Base-by-base conservation (phyloP, 1,139 yeast species). In the Scheffersomyces quercinus region DNA sequence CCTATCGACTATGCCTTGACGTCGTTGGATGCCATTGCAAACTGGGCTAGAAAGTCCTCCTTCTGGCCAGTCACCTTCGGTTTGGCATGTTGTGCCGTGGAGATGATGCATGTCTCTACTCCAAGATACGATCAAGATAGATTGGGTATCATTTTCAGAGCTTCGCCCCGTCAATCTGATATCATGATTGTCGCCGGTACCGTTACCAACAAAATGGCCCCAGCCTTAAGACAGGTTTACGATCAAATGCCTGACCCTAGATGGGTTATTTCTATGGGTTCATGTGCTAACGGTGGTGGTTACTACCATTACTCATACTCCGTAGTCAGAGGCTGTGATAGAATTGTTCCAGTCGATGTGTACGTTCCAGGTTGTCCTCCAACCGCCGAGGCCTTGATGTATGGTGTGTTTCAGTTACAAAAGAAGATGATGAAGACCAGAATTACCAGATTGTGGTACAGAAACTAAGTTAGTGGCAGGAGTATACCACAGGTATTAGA, bases 61-160 rank as follows among this genome's bases (percentile, higher is more conserved):
- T 88, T 88, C 67, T 88, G 96, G 96, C 96, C 96, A 11, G 95
- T 88, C 42, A 88, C 96, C 39, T 88, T 88, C 67, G 96, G 96
- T 35, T 75, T 88, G 60, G 96, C 96, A 7, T 88, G 96, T 70
- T 88, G 96, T 73, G 95, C 96, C 49, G 95, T 88, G 38, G 96
- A 88, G 70, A 88, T 88, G 96, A 88, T 88, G 96, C 96, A 88
- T 68, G 88, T 85, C 37, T 88, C 96, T 28, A 83, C 95, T 47
- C 95, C 96, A 50, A 78, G 96, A 65, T 88, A 88, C 70, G 96
- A 88, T 72, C 96, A 88, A 72, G 96, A 88, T 74, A 82, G 96
- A 65, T 76, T 88, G 64, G 96, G 96, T 59, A 88, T 88, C 64
- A 88, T 88, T 79, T 88, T 88, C 81, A 84, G 96, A 75, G 96